Base-by-base conservation (phyloP, 768 basidiomycete species). In the Imleria badia region DNA sequence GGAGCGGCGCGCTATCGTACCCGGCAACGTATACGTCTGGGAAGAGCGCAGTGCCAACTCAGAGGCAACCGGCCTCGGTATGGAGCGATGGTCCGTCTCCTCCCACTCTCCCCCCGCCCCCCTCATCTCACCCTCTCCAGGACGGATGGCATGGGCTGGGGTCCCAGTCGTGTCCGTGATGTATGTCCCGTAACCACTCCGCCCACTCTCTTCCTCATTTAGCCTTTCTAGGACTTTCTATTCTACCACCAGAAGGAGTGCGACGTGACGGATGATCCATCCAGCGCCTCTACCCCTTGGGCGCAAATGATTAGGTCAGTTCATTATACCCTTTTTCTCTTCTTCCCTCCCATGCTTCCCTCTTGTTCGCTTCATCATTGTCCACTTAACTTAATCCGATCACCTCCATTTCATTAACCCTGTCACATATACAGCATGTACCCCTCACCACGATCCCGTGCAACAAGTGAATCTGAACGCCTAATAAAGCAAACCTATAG, bases 21-120 rank as follows among this genome's bases (percentile, higher is more conserved):
- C 90, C 0, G 90, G 90, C 23, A 89, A 89, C 60, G 87, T 91
- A 22, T 92, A 91, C 61, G 87, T 92, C 56, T 93, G 91, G 90
- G 90, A 93, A 67, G 90, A 93, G 61, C 86, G 89, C 58, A 87
- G 87, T 23, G 87, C 89, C 8, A 89, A 87, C 66, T 84, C 86
- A n/a, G 89, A 90, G 65, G 76, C 79, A 48, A 88, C 89, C 11
- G 90, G 90, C 14, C 80, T 91, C 44, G 90, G 90, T 35, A 93
- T 93, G 86, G 91, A 92, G 62, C 79, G 90, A 70, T 91, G 91
- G 86, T 83, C 64, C 35, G 75, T 66, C 41, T 31, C 30, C 4
- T 5, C 41, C n/a, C 17, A 23, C 12, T 17, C 20, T n/a, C 39
- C 13, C 38, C 2, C 9, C 6, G 8, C 35, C 10, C 14, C 10